These are phyloP conservation scores for Aspergillus ellipticus DNA, from an alignment of 495 filamentous ascomycete species.

Conservation along the genomic window DNA sequence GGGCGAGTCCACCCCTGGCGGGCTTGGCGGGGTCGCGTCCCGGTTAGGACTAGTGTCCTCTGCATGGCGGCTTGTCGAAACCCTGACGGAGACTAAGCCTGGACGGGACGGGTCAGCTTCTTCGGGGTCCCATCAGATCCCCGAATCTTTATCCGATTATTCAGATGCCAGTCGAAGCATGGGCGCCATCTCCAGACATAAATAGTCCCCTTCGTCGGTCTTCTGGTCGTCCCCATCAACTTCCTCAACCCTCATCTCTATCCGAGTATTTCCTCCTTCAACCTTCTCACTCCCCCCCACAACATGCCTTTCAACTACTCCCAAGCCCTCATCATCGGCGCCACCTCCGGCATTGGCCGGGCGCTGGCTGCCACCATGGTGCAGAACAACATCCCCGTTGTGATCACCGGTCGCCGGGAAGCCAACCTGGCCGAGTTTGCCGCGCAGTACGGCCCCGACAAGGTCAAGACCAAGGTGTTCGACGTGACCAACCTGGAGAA, in stretches of 20 bases:
- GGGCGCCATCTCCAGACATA: background rate
- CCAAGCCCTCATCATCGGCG: slow-evolving; percentile 66
- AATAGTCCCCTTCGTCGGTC: background rate
- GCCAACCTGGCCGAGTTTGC: slow-evolving; percentile 65
- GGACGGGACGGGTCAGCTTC: background rate
- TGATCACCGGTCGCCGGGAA: slow-evolving; percentile 63
- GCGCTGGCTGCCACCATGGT: slow-evolving; percentile 63
- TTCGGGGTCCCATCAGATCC: background rate
- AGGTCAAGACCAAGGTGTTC: slow-evolving; percentile 50
- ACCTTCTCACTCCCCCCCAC: background rate
- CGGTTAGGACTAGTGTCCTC: too few relatives aligned
- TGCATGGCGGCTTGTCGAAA: too few relatives aligned
- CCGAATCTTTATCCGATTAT: too few relatives aligned
- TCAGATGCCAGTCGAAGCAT: background rate
- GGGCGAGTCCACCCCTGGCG: too few relatives aligned
- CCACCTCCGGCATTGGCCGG: slow-evolving; percentile 67
- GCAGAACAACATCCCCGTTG: slow-evolving; percentile 55
- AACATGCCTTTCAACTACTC: slow-evolving; percentile 49
- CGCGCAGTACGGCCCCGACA: slow-evolving; percentile 53
- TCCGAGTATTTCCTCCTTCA: background rate
- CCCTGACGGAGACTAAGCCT: background rate
- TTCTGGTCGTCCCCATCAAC: background rate
- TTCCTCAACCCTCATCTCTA: background rate
- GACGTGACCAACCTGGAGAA: slow-evolving; percentile 62
- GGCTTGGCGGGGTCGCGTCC: too few relatives aligned